Base-by-base conservation (phyloP, 495 filamentous ascomycete species). In the Cryomyces antarcticus region DNA sequence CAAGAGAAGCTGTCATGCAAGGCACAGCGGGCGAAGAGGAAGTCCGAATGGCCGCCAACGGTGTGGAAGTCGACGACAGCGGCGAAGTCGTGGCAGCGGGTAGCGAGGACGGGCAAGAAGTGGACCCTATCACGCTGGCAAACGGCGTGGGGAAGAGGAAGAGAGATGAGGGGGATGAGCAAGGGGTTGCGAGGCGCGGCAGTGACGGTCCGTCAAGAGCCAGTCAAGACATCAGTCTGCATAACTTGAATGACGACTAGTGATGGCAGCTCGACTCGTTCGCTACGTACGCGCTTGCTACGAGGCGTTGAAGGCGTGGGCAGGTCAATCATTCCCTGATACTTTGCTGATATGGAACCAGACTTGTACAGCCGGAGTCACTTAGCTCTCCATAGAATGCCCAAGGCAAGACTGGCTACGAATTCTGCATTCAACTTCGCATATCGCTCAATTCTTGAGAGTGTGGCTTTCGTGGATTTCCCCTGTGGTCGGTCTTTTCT, bases 1-100 rank as follows among this genome's bases (percentile, higher is more conserved):
- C 80, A 27, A 71, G 75, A 50, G 70, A 81, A 49, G 77, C 77
- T 4, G 74, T 82, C 27, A 59, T 77, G 5, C 65, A 75, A 35
- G 77, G 78, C n/a, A 64, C 70, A 37, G 76, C 77, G 36, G 71
- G 66, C 39, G 59, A 74, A 46, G 64, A 62, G 41, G 74, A 82
- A 48, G 60, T 82, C 46, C 59, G 68, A 36, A 72, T 80, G 33
- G 71, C 77, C 11, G 65, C 72, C 6, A 69, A 78, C 13, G 76
- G 78, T 24, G 75, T 72, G 28, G 62, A 68, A 12, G 67, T 80
- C 28, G 63, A 67, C 38, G 54, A 59, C 38, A 61, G 70, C 30
- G 75, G 77, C 36, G 66, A 74, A 33, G 60, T 77, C 29, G 60
- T 77, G n/a, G 65, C 53, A 1, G 52, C 52, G 7, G 49, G 27